Evolutionary conservation across 2,329 filamentous ascomycete species (phyloP), one percentile per base, ranked within the genome.

Genomic region (Colletotrichum sublineola): DNA sequence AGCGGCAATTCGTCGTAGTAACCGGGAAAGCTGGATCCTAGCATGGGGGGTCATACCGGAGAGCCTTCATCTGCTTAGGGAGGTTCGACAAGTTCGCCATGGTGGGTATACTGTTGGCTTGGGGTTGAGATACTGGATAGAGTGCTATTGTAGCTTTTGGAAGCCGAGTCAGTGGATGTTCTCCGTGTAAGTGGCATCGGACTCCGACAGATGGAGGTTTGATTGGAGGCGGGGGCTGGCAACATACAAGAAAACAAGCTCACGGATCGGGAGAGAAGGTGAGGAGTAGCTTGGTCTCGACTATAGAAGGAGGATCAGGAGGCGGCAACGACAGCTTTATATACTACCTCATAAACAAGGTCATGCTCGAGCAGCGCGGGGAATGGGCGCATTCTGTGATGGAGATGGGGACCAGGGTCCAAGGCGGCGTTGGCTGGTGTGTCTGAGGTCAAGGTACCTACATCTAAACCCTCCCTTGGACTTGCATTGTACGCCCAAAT

Each of bases 1-100:
- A 31, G 52, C 24, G 36, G 24, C 20, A 44, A 3, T 31, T 9
- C 33, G 38, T 58, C 14, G 50, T 18, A 8, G 31, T 31, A n/a
- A 44, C 12, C 42, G 46, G 15, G n/a, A 50, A 29, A 8, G 20
- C 48, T 33, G 40, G 36, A 65, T 31, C 70, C 68, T 38, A 18
- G 20, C 12, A 52, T 15, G 44, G 11, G 40, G 31, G 7, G 36
- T 80, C 85, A 76, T 82, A 89, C 89, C 86, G 84, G 80, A 91
- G 86, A 81, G 89, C 89, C 82, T 91, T 91, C 87, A 89, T 90
- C 75, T 86, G 83, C 79, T 84, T 82, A 71, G 87, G 87, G 74
- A 90, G 83, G 76, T 77, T 78, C 68, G 79, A 79, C 78, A 90
- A 82, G 76, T 77, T 78, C 69, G 79, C 79, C 78, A 82, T 82